Evolutionary conservation across 768 basidiomycete genomes (phyloP), one percentile per base, ranked within the genome.

Genomic region (Tricholoma terreum): DNA sequence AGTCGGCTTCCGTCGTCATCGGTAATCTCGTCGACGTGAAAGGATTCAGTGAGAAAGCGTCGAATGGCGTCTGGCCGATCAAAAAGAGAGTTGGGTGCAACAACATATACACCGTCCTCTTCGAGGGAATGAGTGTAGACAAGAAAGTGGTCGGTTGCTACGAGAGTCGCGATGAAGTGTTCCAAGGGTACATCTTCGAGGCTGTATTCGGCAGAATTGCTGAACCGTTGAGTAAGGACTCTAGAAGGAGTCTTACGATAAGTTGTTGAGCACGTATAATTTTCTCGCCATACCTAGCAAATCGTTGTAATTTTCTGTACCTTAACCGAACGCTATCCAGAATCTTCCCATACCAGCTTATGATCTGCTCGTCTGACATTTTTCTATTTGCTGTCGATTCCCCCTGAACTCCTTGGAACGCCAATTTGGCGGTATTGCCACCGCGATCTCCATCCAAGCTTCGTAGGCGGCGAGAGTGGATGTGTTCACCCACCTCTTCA

Each of bases 231-330:
- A 0, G 90, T 88, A 45, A 89, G 76, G 3, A 83, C 84, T 60
- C 87, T 89, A 46, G 2, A 53, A 42, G 58, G 22, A 34, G 45
- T 63, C 58, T 50, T 53, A 49, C 21, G 35, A 52, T 53, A 10
- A 43, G 50, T 19, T 35, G 31, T 38, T 22, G 52, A 55, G 2
- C 51, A 22, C 3, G 22, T 12, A 31, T 12, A 21, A 38, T 8
- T 15, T 38, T 24, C 12, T 15, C 31, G 33, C 45, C 77, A 63
- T 66, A 92, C 93, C 92, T 82, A 45, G 91, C 90, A 71, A 97
- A 95, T 3, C 96, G 90, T 64, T 94, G 92, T 12, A 98, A 78
- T 70, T 98, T 98, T 50, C 97, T 83, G 69, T 96, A 94, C 46
- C 97, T 84, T 58, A 96, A 76, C 54, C 90, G 84, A 51, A 97